Percentiles rank a stretch among this genome's conserved stretches.
phyloP scores from a whole-genome alignment of 163 green algal species.

The Botryococcus braunii region DNA sequence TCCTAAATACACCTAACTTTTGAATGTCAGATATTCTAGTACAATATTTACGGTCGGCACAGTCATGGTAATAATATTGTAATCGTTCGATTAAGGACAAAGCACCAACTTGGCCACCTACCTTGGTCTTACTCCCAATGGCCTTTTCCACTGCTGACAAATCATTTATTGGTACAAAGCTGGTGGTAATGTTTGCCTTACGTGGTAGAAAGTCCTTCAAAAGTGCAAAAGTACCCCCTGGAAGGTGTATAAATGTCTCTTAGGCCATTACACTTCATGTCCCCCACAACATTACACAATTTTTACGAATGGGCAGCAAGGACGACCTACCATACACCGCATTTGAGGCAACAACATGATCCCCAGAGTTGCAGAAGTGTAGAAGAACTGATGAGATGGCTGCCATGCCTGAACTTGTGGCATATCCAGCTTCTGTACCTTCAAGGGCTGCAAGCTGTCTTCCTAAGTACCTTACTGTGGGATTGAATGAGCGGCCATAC shows the following conservation, averaged over 20 bases:
- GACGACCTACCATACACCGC: slow-evolving; percentile 41
- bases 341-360: slow-evolving; percentile 57
- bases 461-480: slow-evolving; percentile 45
- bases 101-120: no score
- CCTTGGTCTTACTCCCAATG: slow-evolving; percentile 35
- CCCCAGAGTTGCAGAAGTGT: slow-evolving; percentile 46
- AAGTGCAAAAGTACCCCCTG: slow-evolving; percentile 57
- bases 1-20: no score
- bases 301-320: neutral
- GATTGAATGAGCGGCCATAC: slow-evolving; percentile 62
- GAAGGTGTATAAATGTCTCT: no score
- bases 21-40: no score
- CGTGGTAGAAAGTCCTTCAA: slow-evolving; percentile 52
- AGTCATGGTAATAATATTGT: no score
- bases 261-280: no score
- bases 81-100: no score
- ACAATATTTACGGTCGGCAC: no score
- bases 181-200: slow-evolving; percentile 50
- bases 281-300: no score
- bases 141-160: slow-evolving; percentile 38
- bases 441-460: slow-evolving; percentile 62
- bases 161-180: slow-evolving; percentile 59
- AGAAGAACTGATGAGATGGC: slow-evolving; percentile 57
- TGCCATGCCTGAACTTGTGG: slow-evolving; percentile 49
- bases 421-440: slow-evolving; percentile 56